These are phyloP conservation scores for Stenocarpella maydis DNA, from an alignment of 2,329 filamentous ascomycete genomes.

Conservation along the genomic window DNA sequence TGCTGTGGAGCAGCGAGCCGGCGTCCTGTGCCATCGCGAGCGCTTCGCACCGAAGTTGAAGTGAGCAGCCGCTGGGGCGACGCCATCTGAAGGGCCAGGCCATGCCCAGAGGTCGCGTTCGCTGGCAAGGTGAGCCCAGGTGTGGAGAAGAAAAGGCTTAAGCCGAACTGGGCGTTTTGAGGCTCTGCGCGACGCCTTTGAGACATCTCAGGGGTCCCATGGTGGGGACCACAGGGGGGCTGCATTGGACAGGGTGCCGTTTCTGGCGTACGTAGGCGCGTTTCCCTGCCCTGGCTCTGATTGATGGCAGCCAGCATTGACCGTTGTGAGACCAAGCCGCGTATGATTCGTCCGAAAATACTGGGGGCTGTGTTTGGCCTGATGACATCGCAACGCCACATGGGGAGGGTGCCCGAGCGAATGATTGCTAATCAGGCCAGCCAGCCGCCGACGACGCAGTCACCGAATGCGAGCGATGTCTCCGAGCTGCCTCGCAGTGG, in stretches of 20 bases:
- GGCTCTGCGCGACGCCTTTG: conserved; percentile 35
- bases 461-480: neutral
- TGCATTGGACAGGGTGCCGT: conserved; percentile 16
- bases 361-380: conserved; percentile 7
- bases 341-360: conserved; percentile 3
- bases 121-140: neutral
- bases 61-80: neutral
- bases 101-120: neutral
- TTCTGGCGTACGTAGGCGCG: neutral
- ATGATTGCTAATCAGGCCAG: neutral
- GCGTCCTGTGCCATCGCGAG: neutral
- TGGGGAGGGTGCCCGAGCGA: neutral
- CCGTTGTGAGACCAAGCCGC: neutral
- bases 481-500: neutral
- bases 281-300: neutral
- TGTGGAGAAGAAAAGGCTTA: conserved; percentile 1
- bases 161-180: conserved; percentile 8
- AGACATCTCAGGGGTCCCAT: conserved; percentile 34
- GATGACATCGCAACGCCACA: neutral
- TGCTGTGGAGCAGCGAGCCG: neutral
- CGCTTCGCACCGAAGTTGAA: neutral
- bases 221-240: conserved; percentile 21
- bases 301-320: neutral
- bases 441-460: neutral
- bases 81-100: neutral